Conservation (phyloP, 2,329 filamentous ascomycete species). For the Atkinsonella hypoxylon region DNA sequence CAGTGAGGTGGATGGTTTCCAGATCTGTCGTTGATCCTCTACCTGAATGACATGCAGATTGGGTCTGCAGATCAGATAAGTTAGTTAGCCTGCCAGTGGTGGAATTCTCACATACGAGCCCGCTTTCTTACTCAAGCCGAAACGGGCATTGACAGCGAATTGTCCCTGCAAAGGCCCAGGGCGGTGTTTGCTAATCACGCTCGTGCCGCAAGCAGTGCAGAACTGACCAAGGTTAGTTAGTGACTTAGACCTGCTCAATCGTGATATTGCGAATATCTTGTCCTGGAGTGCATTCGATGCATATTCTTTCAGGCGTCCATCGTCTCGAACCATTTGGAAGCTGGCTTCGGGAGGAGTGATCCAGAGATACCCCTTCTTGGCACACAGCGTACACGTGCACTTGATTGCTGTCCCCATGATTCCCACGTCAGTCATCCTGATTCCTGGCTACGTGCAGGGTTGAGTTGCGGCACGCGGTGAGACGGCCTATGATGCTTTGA, state of each 20-base stretch:
- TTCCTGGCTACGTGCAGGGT: no score
- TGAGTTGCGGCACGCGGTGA: no score
- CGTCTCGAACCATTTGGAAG: slow-evolving; percentile 9
- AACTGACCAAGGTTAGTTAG: slow-evolving; percentile 9
- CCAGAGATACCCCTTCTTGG: slow-evolving; percentile 19
- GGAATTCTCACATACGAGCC: no score
- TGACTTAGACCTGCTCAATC: no score
- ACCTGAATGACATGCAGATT: not conserved
- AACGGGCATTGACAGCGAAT: slow-evolving; percentile 15
- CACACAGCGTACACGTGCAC: slow-evolving; percentile 12
- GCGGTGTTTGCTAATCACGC: slow-evolving; percentile 14
- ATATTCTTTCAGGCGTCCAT: not conserved
- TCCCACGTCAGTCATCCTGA: no score
- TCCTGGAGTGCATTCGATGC: slow-evolving; percentile 5
- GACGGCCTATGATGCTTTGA: no score
- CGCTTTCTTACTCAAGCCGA: slow-evolving; percentile 10
- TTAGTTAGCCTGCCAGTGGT: no score
- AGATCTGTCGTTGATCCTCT: not conserved
- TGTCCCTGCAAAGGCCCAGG: slow-evolving; percentile 12
- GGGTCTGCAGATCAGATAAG: not conserved
- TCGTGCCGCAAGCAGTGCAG: slow-evolving; percentile 16
- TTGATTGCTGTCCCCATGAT: not conserved
- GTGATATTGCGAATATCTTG: slow-evolving; percentile 6
- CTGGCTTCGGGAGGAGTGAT: slow-evolving; percentile 4
- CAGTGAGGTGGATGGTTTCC: not conserved